These are phyloP conservation scores for Camellia granthamiana DNA, from an alignment of 148 eudicot species.

Conservation along the genomic window DNA sequence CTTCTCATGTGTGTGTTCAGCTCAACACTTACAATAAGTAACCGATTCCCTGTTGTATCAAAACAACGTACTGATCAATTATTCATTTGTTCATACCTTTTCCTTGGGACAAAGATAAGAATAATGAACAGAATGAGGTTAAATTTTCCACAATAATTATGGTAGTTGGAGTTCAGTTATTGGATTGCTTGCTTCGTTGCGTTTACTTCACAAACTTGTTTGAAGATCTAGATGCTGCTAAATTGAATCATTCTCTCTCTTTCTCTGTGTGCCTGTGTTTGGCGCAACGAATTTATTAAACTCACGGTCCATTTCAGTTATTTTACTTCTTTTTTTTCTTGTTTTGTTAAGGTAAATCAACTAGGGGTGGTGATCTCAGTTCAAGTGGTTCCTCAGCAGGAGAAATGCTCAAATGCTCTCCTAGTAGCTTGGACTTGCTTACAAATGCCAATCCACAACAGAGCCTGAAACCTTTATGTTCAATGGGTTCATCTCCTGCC, in stretches of 20 bases:
- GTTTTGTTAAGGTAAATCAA: slow-evolving; percentile 9
- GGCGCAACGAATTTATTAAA: background rate
- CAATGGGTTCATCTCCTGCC: background rate
- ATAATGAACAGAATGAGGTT: too few relatives aligned
- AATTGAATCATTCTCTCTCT: background rate
- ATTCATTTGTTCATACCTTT: too few relatives aligned
- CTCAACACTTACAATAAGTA: too few relatives aligned
- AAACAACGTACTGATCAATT: too few relatives aligned
- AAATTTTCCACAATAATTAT: too few relatives aligned
- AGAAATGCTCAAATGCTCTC: background rate
- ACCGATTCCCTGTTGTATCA: too few relatives aligned
- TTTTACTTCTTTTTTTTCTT: too few relatives aligned
- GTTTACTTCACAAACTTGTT: background rate
- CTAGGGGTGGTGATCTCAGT: slow-evolving; percentile 4
- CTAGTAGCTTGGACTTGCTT: slow-evolving; percentile 8
- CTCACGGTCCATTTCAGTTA: background rate
- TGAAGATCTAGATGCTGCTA: background rate
- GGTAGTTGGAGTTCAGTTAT: too few relatives aligned
- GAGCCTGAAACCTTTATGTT: background rate
- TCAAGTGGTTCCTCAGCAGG: slow-evolving; percentile 8
- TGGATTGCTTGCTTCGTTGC: too few relatives aligned
- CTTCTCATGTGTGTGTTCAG: too few relatives aligned
- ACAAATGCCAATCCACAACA: background rate
- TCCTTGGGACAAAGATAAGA: too few relatives aligned
- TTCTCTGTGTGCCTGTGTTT: background rate